Base-by-base conservation (phyloP, 2,329 filamentous ascomycete genomes). In the Diaporthe sp. region DNA sequence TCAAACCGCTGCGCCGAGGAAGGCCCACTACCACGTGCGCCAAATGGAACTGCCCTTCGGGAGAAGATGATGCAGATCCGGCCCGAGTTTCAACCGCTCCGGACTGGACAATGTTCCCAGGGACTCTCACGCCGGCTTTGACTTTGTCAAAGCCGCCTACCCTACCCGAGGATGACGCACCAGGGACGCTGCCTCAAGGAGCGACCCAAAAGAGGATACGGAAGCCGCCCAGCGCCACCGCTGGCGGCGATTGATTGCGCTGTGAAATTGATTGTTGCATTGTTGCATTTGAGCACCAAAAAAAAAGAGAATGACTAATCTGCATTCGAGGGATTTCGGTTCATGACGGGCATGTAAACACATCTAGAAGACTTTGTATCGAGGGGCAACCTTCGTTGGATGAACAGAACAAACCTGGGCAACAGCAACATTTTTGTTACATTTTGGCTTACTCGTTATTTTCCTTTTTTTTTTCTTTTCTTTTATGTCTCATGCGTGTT, bases 311-410 rank as follows among this genome's bases (percentile, higher is more conserved):
- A 70, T 55, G 65, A 55, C 49, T 42, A 70, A 42, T 42, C 31
- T 70, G 65, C 65, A 42, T 70, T 70, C 58, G 71, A 57, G 47
- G 71, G n/a, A 57, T 73, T 28, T 31, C 8, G 47, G 65, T 55
- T 70, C n/a, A 70, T 53, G 47, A 49, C 42, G 61, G 61, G 53
- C 71, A 73, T 70, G 71, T 70, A 73, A 73, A 61, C 42, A 61
- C n/a, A 55, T n/a, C 10, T 70, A 70, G 49, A 76, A 44, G 17
- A 76, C 12, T 71, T 75, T 76, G 74, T 73, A 73, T 49, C 57
- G 74, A 73, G 42, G 71, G 74, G 74, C 74, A 42, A 73, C 74
- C 74, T 76, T 76, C 71, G 58, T 75, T 72, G 68, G 73, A 72
- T 65, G 58, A 70, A 75, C 73, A 72, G 73, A 39, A 75, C 73